These are phyloP conservation scores for Fraxinus xanthoxyloides DNA, from an alignment of 305 asterid species.

Conservation along the genomic window DNA sequence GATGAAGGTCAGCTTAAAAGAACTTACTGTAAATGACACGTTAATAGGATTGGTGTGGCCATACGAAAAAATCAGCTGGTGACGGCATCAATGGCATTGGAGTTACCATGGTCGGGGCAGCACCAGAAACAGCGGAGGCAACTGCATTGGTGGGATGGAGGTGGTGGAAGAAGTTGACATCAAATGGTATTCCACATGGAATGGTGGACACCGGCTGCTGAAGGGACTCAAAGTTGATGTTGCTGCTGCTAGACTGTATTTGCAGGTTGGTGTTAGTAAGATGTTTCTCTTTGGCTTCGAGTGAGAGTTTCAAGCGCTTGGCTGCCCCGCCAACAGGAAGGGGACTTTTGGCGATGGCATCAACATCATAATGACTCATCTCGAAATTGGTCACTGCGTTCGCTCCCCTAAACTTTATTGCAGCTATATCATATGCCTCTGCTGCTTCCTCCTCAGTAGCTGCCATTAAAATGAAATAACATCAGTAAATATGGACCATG, in stretches of 20 bases:
- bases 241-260: constrained; percentile 37
- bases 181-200: constrained; percentile 62
- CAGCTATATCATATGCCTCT: constrained; percentile 96
- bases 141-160: constrained; percentile 27
- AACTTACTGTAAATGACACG: constrained; percentile 19
- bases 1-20: constrained; percentile 36
- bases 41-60: constrained; percentile 81
- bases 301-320: constrained; percentile 67
- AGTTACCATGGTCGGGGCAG: constrained; percentile 33
- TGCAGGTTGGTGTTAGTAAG: constrained; percentile 25
- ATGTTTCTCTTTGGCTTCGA: constrained; percentile 53
- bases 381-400: constrained; percentile 93
- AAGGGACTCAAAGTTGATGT: constrained; percentile 38
- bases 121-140: constrained; percentile 21
- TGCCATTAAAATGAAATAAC: constrained; percentile 19
- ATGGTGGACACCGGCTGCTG: constrained; percentile 52
- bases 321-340: constrained; percentile 91
- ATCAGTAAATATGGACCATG: background rate
- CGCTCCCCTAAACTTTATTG: constrained; percentile 85
- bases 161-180: constrained; percentile 62
- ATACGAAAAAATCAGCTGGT: constrained; percentile 59
- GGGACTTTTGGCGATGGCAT: constrained; percentile 70
- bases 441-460: constrained; percentile 99
- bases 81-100: constrained; percentile 49
- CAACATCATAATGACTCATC: constrained; percentile 87